Percentiles rank a stretch among this genome's conserved stretches.
Conservation (phyloP, 306 rosid genomes). For the Rosa chinensis region DNA sequence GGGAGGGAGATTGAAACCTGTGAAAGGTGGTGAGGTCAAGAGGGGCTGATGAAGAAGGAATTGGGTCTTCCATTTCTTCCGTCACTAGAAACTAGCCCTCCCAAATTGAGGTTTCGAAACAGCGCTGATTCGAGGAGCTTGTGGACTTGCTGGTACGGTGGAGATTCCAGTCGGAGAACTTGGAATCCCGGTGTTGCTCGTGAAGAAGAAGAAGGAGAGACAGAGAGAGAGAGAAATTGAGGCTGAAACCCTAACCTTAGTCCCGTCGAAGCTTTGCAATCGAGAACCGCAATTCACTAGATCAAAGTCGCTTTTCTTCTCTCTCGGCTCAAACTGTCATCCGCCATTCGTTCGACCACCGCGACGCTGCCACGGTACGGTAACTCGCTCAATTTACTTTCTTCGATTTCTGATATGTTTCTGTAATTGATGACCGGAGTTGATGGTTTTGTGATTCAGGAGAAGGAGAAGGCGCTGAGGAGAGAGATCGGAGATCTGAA, state of each 20-base stretch:
- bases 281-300: no score
- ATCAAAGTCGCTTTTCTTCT: no score
- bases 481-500: slow-evolving; percentile 6
- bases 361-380: slow-evolving; percentile 15
- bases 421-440: not conserved
- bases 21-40: slow-evolving; percentile 35
- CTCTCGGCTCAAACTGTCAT: no score
- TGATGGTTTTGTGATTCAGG: not conserved
- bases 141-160: no score
- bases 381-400: not conserved
- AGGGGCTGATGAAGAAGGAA: slow-evolving; percentile 22
- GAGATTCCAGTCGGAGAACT: no score
- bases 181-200: no score
- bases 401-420: not conserved
- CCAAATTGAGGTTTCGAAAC: no score
- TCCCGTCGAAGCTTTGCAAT: no score
- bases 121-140: no score
- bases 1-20: slow-evolving; percentile 44
- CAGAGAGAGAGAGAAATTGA: no score
- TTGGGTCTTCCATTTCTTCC: slow-evolving; percentile 27
- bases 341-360: slow-evolving; percentile 20
- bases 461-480: slow-evolving; percentile 20
- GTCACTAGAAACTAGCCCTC: not conserved
- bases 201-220: no score
- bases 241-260: no score